Conservation (phyloP, 139 green algal species). For the Pycnococcus provasolii region DNA sequence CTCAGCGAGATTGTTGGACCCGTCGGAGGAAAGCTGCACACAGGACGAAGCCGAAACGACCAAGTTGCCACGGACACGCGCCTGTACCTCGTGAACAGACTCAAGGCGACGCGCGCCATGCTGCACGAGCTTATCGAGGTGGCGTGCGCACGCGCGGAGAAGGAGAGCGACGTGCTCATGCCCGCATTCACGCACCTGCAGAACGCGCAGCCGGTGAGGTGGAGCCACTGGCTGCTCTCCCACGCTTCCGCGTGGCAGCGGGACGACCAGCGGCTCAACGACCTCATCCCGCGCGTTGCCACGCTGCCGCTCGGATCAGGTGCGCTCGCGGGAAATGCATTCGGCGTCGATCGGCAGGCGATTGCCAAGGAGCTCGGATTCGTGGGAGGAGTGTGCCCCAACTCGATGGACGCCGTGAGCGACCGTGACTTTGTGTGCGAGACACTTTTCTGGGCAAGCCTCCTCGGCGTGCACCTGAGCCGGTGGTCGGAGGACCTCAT, state of each 20-base stretch:
- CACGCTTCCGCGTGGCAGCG: conserved; percentile 84
- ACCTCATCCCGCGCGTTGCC: conserved; percentile 74
- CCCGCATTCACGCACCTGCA: conserved; percentile 76
- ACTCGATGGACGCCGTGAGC: conserved; percentile 91
- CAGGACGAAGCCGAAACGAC: conserved; percentile 87
- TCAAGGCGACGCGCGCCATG: conserved; percentile 51
- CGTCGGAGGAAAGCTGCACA: conserved; percentile 91
- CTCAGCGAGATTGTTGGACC: conserved; percentile 78
- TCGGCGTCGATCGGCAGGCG: conserved; percentile 73
- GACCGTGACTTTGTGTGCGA: conserved; percentile 94
- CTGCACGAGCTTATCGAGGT: conserved; percentile 70
- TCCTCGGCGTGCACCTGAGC: conserved; percentile 76
- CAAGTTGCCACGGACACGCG: conserved; percentile 95
- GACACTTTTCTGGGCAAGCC: conserved; percentile 63
- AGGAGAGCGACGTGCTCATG: conserved; percentile 21
- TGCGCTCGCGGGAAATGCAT: conserved; percentile 89
- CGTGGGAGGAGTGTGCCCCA: conserved; percentile 56
- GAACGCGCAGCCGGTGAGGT: conserved; percentile 82
- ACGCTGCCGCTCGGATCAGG: conserved; percentile 66
- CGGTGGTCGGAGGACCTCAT: conserved; percentile 92
- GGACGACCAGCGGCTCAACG: conserved; percentile 77
- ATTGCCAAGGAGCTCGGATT: conserved; percentile 67
- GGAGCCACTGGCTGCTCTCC: conserved; percentile 86
- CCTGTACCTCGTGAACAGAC: conserved; percentile 71
- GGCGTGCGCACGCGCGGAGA: conserved; percentile 52